Base-by-base conservation (phyloP, 2,329 filamentous ascomycete genomes). In the Aspergillus proliferans region DNA sequence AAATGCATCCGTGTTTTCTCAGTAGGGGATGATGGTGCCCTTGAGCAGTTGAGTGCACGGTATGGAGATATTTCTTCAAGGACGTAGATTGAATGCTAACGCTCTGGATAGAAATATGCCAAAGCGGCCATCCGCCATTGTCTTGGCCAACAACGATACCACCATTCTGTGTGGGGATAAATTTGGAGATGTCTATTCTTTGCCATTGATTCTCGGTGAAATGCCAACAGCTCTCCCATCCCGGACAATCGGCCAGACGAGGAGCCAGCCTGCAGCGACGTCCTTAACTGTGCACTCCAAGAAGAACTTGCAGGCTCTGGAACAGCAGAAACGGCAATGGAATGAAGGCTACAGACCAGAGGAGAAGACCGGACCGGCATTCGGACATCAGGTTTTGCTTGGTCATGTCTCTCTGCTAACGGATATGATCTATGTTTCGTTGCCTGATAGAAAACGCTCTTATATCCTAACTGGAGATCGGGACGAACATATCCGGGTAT, bases 351-450 rank as follows among this genome's bases (percentile, higher is more conserved):
- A 71, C 57, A 58, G 49, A 46, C 67, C 57, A 50, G 70, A 59
- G n/a, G 74, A 78, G 52, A 71, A 73, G 33, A 76, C 76, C 47
- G 73, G 74, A 14, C 68, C 74, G 2, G 65, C 74, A 22, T 95
- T 95, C 64, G 85, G 89, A 58, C 82, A 89, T 58, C 81, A 84
- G 34, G 76, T 95, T 1, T 75, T 96, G 6, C 81, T 98, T 0
- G 93, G 93, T 10, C 93, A 98, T 70, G 93, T 98, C 12, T 96
- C 92, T 1, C 87, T 97, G 82, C 81, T 98, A 45, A 96, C 91
- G 1, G 85, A 88, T 61, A 67, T 96, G 46, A 69, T 76, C 2
- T 75, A 82, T 39, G 77, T 76, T 5, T 72, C 71, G n/a, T 63
- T 75, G 62, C 64, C 75, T 56, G 76, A 67, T 15, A 67, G 68